Conservation (phyloP, 1,284 basidiomycete species). For the Pulveroboletus sp. region DNA sequence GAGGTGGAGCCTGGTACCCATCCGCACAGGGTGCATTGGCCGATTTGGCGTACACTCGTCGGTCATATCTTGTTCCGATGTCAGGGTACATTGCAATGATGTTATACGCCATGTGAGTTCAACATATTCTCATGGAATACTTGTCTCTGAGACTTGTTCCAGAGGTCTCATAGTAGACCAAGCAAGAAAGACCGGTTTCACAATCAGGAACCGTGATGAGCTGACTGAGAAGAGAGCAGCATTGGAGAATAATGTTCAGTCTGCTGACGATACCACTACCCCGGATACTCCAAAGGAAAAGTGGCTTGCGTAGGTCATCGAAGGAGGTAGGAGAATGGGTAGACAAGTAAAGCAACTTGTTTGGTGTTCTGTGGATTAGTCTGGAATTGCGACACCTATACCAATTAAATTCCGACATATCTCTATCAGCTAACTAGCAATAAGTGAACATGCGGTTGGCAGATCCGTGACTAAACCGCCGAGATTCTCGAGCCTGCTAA, state of each 20-base stretch:
- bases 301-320: conserved; percentile 5
- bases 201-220: conserved; percentile 51
- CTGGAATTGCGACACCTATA: conserved; percentile 6
- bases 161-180: conserved; percentile 59
- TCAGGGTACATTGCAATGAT: conserved; percentile 61
- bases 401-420: conserved; percentile 24
- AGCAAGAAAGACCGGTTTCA: conserved; percentile 49
- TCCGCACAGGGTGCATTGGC: conserved; percentile 70
- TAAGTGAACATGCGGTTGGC: not conserved
- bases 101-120: conserved; percentile 56
- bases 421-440: conserved; percentile 14
- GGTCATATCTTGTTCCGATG: conserved; percentile 62
- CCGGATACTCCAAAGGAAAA: conserved; percentile 12
- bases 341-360: conserved; percentile 1
- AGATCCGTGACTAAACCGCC: conserved; percentile 52
- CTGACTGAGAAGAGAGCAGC: conserved; percentile 23
- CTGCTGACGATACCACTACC: not conserved
- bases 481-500: conserved; percentile 75
- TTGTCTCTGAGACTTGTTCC: not conserved
- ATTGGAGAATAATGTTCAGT: not conserved
- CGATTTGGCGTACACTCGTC: conserved; percentile 51
- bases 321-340: conserved; percentile 2
- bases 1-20: conserved; percentile 77
- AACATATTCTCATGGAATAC: not conserved
- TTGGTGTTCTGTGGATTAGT: conserved; percentile 2